Conservation (phyloP, 257 asterid species). For the Ajuga chamaepitys region DNA sequence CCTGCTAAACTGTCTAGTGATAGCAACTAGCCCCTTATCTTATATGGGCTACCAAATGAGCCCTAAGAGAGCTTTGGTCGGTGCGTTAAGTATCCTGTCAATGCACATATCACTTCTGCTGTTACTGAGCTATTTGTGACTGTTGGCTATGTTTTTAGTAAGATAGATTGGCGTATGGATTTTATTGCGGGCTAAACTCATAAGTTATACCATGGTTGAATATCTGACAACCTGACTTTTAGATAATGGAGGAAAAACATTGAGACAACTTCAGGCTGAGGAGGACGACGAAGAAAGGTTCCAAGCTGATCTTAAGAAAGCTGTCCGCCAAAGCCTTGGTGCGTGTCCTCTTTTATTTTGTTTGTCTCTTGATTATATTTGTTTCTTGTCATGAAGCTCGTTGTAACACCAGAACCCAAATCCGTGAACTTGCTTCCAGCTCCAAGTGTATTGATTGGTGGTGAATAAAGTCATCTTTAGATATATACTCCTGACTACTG, state of each 20-base stretch:
- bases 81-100: neutral
- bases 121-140: neutral
- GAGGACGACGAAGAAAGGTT: conserved; percentile 91
- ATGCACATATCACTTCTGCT: neutral
- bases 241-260: conserved; percentile 58
- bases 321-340: conserved; percentile 93
- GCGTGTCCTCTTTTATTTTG: conserved; percentile 3
- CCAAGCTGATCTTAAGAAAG: conserved; percentile 86
- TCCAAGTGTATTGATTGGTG: neutral
- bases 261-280: conserved; percentile 68
- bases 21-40: no score
- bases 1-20: no score
- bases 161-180: neutral
- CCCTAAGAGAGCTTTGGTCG: conserved; percentile 8
- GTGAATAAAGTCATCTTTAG: neutral
- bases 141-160: conserved; percentile 1
- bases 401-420: neutral
- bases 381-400: conserved; percentile 5
- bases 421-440: neutral
- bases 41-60: no score
- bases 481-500: neutral
- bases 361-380: conserved; percentile 8
- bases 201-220: conserved; percentile 13
- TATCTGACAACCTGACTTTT: conserved; percentile 3
- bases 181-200: neutral